Conservation (phyloP, 73 alveolate species). For the Tetrahymena elliotti region DNA sequence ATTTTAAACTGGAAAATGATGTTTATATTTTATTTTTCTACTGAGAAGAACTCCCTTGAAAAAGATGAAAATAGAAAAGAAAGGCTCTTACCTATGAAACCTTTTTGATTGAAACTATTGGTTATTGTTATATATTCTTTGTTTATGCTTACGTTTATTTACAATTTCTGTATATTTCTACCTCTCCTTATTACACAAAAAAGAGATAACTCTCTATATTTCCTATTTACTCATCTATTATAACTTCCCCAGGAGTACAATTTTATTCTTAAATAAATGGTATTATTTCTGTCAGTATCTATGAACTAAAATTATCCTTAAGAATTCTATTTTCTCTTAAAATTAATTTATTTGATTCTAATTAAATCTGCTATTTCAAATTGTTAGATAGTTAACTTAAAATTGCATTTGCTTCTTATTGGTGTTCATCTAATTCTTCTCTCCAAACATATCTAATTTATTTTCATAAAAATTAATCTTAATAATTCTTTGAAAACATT, state of each 20-base stretch:
- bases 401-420: conserved; percentile 5
- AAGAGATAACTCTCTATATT: background rate
- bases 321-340: background rate
- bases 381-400: conserved; percentile 10
- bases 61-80: too few species aligned
- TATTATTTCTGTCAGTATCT: background rate
- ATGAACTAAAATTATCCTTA: background rate
- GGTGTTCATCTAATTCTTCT: background rate
- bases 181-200: background rate
- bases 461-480: background rate
- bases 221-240: background rate
- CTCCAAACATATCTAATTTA: conserved; percentile 5
- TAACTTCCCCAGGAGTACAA: background rate
- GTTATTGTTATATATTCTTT: background rate
- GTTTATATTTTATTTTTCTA: too few species aligned
- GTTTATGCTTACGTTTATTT: background rate
- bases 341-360: conserved; percentile 6
- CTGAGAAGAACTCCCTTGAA: too few species aligned
- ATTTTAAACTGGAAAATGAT: too few species aligned
- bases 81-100: background rate
- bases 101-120: background rate
- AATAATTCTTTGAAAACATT: too few species aligned
- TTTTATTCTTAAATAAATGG: background rate
- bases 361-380: conserved; percentile 12
- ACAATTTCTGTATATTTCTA: background rate